A percentile compares a stretch with the other conserved stretches of the same genome.
phyloP scores from a whole-genome alignment of 257 asterid species.

The Sherardia arvensis region DNA sequence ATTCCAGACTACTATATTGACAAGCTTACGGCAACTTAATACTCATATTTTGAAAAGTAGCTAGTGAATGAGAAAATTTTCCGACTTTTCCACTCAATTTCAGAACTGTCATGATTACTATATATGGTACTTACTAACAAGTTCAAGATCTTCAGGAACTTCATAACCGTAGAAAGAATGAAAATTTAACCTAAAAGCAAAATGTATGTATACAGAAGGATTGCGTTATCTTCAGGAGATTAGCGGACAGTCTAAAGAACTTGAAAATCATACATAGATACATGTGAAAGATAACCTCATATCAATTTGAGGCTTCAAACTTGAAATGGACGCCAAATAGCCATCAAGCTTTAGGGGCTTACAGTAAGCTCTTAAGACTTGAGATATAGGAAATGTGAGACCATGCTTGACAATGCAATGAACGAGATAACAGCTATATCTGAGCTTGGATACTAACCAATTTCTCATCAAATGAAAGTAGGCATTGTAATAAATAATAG shows the following conservation, averaged over 20 bases:
- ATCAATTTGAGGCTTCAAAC: not conserved
- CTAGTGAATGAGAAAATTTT: not conserved
- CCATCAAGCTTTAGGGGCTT: not conserved
- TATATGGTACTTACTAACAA: not conserved
- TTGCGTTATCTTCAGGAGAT: not conserved
- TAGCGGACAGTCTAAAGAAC: not conserved
- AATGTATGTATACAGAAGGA: not conserved
- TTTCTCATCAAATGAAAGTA: no score
- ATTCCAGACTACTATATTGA: not conserved
- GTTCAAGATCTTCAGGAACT: not conserved
- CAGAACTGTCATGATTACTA: not conserved
- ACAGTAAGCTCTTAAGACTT: not conserved
- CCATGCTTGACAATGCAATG: not conserved
- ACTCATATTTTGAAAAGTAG: not conserved
- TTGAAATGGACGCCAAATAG: not conserved
- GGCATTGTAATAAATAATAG: not conserved
- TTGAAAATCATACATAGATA: no score
- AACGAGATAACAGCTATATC: not conserved
- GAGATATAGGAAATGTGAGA: no score
- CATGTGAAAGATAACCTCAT: not conserved
- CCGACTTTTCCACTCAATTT: not conserved
- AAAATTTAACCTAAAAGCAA: not conserved
- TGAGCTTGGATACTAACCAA: no score
- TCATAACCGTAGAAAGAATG: not conserved
- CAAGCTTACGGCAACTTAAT: not conserved